A percentile compares a stretch with the other conserved stretches of the same genome.
Conservation (phyloP, 2,329 filamentous ascomycete genomes). For the Aphanocladium album region DNA sequence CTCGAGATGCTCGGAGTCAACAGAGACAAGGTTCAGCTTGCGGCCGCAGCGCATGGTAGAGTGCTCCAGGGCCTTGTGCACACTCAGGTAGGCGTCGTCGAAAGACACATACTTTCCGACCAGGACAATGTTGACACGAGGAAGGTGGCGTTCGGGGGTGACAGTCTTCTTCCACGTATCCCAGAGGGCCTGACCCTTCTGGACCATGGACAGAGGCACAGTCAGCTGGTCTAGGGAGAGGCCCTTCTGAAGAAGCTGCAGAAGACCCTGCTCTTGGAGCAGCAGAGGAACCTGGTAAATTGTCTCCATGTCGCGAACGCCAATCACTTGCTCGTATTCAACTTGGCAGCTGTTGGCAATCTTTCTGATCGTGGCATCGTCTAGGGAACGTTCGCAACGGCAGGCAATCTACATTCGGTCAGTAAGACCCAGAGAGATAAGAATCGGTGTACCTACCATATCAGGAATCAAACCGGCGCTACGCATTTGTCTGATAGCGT, state of each 20-base stretch:
- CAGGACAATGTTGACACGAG: conserved; percentile 71
- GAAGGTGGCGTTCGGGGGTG: conserved; percentile 58
- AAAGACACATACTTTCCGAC: conserved; percentile 89
- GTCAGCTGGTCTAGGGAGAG: conserved; percentile 58
- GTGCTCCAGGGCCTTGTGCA: conserved; percentile 86
- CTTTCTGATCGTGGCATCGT: conserved; percentile 71
- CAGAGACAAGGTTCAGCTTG: conserved; percentile 75
- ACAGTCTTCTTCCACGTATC: conserved; percentile 70
- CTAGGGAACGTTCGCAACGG: conserved; percentile 75
- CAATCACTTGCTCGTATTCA: conserved; percentile 76
- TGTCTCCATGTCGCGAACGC: conserved; percentile 82
- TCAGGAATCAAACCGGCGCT: conserved; percentile 72
- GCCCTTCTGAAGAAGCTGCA: conserved; percentile 59
- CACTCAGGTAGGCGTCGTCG: conserved; percentile 79
- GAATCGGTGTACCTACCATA: conserved; percentile 43
- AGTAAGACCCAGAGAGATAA: not conserved
- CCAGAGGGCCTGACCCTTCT: conserved; percentile 69
- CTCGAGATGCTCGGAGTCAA: conserved; percentile 83
- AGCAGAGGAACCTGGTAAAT: conserved; percentile 96
- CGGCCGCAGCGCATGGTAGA: conserved; percentile 78
- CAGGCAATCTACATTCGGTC: conserved; percentile 71
- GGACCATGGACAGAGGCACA: conserved; percentile 48
- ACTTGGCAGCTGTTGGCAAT: conserved; percentile 88
- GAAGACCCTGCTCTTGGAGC: conserved; percentile 73
- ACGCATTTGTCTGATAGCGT: conserved; percentile 77